Evolutionary conservation across 2,329 filamentous ascomycete genomes (phyloP).

Genomic region (Venturia effusa): DNA sequence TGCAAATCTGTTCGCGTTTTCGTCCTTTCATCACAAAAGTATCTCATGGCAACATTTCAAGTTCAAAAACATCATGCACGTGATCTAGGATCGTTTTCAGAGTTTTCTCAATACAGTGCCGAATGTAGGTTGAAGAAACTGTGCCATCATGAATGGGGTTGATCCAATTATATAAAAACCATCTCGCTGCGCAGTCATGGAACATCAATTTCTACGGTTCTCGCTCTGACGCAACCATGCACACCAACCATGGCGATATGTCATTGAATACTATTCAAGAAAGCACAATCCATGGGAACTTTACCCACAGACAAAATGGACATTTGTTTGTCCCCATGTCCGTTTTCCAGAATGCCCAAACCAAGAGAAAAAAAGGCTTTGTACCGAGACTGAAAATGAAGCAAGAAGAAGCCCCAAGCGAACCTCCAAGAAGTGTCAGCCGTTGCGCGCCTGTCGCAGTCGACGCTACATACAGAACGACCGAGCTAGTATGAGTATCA

Average conservation of each 20-base stretch:
- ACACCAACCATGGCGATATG: neutral
- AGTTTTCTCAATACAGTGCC: neutral
- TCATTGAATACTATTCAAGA: neutral
- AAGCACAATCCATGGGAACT: neutral
- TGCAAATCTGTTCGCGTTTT: neutral
- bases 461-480: neutral
- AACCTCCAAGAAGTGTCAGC: neutral
- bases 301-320: neutral
- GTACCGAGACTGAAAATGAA: neutral
- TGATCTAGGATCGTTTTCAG: neutral
- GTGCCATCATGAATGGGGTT: no score
- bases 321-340: neutral
- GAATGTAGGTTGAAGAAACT: neutral
- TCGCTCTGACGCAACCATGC: neutral
- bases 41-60: neutral
- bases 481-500: neutral
- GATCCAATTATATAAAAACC: no score
- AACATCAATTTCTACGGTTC: neutral
- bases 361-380: constrained; percentile 1
- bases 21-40: neutral
- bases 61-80: neutral
- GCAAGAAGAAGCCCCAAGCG: neutral
- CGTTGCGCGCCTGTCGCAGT: neutral
- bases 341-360: neutral
- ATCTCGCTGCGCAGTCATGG: no score